Base-by-base conservation (phyloP, 192 early-diverging fungal genomes). In the Coemansia sp. region DNA sequence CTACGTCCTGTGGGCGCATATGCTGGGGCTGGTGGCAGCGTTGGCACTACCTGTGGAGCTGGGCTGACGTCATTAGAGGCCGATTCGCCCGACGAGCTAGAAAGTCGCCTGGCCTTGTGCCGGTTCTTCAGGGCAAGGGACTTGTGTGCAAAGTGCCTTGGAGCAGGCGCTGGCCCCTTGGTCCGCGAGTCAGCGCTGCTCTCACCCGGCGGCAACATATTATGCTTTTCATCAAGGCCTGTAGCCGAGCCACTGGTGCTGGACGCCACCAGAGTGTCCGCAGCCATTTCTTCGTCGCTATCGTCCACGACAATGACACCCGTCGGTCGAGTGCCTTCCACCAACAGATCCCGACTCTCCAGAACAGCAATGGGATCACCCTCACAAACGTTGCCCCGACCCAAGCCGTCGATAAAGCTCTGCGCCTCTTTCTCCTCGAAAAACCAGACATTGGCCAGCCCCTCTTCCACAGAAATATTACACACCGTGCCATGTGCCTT, bases 401-500 rank as follows among this genome's bases (percentile, higher is more conserved):
- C 35, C n/a, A 66, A 9, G 37, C 52, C 39, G 5, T 33, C 28
- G 0, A 66, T 33, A 33, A 60, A 43, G 41, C 38, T 38, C 33
- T 31, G 35, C 1, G 70, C 59, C 18, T 34, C 67, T 3, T 5
- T 36, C 35, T 61, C 41, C 21, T 43, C 18, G 39, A 62, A 52
- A 13, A 75, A 43, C 73, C 73, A 75, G 8, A 70, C 67, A 9
- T 23, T 48, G 26, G 64, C 68, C 26, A n/a, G 38, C 3, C 42
- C 26, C 2, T 37, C 35, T 3, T 48, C 53, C 13, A 53, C 12
- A 18, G 36, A 34, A 21, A 76, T 23, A 14, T 35, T 41, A 34
- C 73, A 76, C 0, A 76, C 64, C 8, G 48, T 38, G 21, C 73
- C 73, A n/a, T 70, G 66, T 2, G 12, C 16, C 43, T 65, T 65